A percentile compares a stretch with the other conserved stretches of the same genome.
phyloP scores from a whole-genome alignment of 2,329 filamentous ascomycete genomes.

The Penicillium sumatraense region DNA sequence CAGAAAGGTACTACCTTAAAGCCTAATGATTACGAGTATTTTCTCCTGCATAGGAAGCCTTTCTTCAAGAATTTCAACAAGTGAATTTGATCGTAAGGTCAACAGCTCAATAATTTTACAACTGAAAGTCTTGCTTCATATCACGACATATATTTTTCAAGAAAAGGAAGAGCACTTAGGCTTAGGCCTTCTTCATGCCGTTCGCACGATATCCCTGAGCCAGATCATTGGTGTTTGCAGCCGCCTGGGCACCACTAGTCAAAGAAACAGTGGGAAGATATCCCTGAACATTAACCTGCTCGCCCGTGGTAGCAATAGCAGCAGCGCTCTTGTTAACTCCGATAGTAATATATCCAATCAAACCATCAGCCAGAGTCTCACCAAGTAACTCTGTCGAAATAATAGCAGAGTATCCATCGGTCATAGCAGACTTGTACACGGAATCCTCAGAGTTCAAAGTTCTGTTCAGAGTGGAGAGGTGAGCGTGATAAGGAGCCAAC shows the following conservation, averaged over 20 bases:
- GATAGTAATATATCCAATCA: constrained; percentile 3
- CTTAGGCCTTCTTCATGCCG: constrained; percentile 3
- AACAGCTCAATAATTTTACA: neutral
- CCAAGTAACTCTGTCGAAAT: constrained; percentile 1
- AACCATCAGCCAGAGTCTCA: neutral
- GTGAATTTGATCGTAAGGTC: too few species aligned
- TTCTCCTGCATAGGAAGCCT: too few species aligned
- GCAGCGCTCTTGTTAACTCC: constrained; percentile 4
- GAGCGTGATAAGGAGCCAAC: constrained; percentile 12
- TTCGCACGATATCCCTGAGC: constrained; percentile 4
- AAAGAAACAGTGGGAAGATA: constrained; percentile 7
- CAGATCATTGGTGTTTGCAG: constrained; percentile 5
- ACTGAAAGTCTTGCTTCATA: too few species aligned
- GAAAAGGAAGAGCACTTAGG: neutral
- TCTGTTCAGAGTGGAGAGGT: constrained; percentile 7
- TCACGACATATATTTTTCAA: too few species aligned
- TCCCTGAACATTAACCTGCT: constrained; percentile 7
- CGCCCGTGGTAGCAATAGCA: constrained; percentile 4
- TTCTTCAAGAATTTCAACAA: too few species aligned
- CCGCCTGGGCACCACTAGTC: constrained; percentile 4
- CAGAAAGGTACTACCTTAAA: too few species aligned
- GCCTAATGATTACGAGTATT: too few species aligned
- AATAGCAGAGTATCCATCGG: constrained; percentile 8
- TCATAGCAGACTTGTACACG: constrained; percentile 1
- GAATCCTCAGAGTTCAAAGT: constrained; percentile 6